Percentiles rank a stretch among this genome's conserved stretches.
phyloP scores from a whole-genome alignment of 305 asterid species.

The Solanum chacoense region DNA sequence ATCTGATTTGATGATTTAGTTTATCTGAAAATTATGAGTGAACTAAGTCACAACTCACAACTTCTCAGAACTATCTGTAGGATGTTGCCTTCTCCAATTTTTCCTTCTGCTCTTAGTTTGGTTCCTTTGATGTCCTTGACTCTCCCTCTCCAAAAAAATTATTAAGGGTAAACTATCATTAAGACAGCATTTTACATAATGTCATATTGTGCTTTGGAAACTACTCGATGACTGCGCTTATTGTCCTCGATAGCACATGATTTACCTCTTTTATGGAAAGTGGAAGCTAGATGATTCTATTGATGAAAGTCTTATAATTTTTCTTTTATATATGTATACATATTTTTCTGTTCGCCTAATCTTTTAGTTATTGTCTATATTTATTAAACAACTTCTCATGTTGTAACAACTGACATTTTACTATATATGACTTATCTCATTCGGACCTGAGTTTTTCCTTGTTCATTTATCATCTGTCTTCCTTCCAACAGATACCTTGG shows the following conservation, averaged over 20 bases:
- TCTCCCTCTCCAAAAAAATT: not conserved
- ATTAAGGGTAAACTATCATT: not conserved
- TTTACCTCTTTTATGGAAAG: not conserved
- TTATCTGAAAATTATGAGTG: not conserved
- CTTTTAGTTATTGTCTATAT: not conserved
- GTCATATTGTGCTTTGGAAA: not conserved
- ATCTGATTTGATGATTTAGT: not conserved
- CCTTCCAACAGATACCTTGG: slow-evolving; percentile 69
- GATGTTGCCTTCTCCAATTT: not conserved
- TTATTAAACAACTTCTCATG: not conserved
- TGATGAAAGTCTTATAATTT: not conserved
- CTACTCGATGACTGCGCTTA: not conserved
- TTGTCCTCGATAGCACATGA: not conserved
- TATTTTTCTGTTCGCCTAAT: not conserved
- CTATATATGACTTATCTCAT: not conserved
- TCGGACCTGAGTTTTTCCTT: not conserved
- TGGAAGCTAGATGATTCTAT: not conserved
- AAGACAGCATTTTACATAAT: not conserved
- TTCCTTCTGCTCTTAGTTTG: not conserved
- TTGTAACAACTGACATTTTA: not conserved
- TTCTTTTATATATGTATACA: not conserved
- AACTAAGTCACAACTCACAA: not conserved
- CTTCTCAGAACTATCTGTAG: not conserved
- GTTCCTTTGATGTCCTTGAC: not conserved
- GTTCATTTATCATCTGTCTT: not conserved